phyloP scores from a whole-genome alignment of 2,329 filamentous ascomycete genomes.

The Aspergillus flavus region DNA sequence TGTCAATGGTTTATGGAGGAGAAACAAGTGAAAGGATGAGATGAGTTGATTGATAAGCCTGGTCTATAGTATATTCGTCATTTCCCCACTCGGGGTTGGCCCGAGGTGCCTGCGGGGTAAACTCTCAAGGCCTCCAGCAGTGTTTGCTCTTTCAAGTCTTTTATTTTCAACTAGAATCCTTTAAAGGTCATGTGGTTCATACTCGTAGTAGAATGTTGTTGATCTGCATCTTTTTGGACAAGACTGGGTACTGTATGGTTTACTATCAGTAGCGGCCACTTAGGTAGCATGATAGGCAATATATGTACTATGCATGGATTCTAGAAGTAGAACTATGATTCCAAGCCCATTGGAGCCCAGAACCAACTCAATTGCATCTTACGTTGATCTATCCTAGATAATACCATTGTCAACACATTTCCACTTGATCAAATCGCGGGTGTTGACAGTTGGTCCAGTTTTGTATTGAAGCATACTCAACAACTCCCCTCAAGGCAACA shows the following conservation, averaged over 20 bases:
- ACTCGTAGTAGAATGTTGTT: neutral
- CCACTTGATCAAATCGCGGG: too few species aligned
- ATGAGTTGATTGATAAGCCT: slow-evolving; percentile 2
- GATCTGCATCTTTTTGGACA: neutral
- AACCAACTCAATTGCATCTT: too few species aligned
- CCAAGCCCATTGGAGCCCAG: too few species aligned
- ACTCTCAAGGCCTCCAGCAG: neutral
- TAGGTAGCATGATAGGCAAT: too few species aligned
- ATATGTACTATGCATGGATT: too few species aligned
- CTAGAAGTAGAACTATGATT: too few species aligned
- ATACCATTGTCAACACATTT: too few species aligned
- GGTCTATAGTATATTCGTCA: neutral
- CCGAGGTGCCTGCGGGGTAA: neutral
- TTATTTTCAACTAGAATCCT: neutral
- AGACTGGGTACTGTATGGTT: neutral
- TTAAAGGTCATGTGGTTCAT: too few species aligned
- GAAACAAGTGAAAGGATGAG: neutral
- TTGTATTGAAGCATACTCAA: neutral
- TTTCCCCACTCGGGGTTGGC: neutral
- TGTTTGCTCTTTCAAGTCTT: neutral
- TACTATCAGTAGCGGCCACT: neutral
- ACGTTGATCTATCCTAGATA: too few species aligned
- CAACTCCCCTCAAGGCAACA: neutral
- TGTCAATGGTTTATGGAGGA: neutral
- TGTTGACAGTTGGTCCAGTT: neutral